Evolutionary conservation across 75 land plant species (phyloP), one percentile per base, ranked within the genome.

Genomic region (Sequoiadendron giganteum): DNA sequence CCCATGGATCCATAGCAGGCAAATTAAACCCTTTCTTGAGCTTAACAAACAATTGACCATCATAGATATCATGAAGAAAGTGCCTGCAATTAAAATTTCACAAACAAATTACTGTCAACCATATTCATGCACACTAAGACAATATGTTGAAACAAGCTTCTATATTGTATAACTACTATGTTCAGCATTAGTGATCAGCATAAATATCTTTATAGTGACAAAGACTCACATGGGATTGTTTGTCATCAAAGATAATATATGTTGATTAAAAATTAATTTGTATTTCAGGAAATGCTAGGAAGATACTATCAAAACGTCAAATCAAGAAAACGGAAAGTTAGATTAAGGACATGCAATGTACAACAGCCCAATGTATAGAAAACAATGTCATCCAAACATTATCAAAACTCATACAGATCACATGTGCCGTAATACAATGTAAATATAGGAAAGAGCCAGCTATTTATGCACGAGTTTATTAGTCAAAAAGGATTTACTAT

Each of bases 1-100:
- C 99, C 99, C 99, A 98, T 83, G 95, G 95, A 94, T 98, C 99
- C 92, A 96, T 91, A 18, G 95, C 96, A 90, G 98, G 98, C 73
- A 98, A 87, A 88, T 93, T 88, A 25, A 92, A 21, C 52, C 98
- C 98, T 78, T 92, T 93, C 81, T 94, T 94, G 86, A 98, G 89
- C 80, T 94, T 94, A 19, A 98, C 85, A 54, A 91, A 87, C 9
- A 98, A 72, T 77, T 96, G 95, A 1, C 99, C 99, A 87, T 95
- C 96, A 90, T 98, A 95, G 21, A 96, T 86, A 88, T 98, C 99
- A 45, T 94, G 95, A 8, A 96, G 39, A 90, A 96, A 96, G 54
- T 89, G 88, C 92, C 99, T 97, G 94, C 87, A 90, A 40, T 56
- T 36, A 43, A 87, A 13, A 85, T 14, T 39, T 83, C 56, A 76